A percentile compares a stretch with the other conserved stretches of the same genome.
These are phyloP conservation scores for Solanum hybrid DNA, from an alignment of 305 asterid species.

Conservation along the genomic window DNA sequence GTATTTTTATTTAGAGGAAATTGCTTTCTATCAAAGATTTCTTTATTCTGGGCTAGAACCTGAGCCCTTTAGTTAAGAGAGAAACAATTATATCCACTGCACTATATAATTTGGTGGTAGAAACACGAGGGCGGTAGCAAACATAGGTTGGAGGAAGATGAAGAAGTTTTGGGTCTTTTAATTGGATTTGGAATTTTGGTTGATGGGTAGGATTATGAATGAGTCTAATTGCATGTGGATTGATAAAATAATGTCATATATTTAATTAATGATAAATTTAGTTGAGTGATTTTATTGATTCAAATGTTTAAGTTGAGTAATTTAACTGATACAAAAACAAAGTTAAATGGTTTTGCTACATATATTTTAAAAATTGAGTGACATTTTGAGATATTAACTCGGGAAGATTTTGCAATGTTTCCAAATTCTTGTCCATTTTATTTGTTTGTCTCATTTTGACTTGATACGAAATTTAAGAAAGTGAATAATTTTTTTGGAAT, in stretches of 20 bases:
- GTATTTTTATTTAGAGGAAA: not conserved
- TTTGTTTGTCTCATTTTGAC: not conserved
- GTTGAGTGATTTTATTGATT: not conserved
- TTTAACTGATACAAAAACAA: too few species aligned
- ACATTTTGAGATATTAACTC: not conserved
- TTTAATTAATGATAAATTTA: too few species aligned
- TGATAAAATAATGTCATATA: too few species aligned
- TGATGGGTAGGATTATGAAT: not conserved
- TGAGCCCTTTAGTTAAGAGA: too few species aligned
- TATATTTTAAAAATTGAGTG: not conserved
- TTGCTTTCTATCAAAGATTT: too few species aligned
- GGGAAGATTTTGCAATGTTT: too few species aligned
- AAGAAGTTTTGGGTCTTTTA: not conserved
- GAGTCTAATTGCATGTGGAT: not conserved
- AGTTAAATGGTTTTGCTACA: too few species aligned
- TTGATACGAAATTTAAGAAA: not conserved
- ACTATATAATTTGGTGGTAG: not conserved
- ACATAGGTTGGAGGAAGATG: not conserved
- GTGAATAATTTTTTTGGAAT: rapidly evolving
- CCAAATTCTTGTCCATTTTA: not conserved
- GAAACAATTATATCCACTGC: not conserved
- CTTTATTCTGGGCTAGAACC: too few species aligned
- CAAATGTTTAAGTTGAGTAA: too few species aligned
- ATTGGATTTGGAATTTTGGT: not conserved
- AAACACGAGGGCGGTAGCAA: not conserved